Base-by-base conservation (phyloP, 1,139 yeast species). In the Zhuliangozyma parablackwelliae region DNA sequence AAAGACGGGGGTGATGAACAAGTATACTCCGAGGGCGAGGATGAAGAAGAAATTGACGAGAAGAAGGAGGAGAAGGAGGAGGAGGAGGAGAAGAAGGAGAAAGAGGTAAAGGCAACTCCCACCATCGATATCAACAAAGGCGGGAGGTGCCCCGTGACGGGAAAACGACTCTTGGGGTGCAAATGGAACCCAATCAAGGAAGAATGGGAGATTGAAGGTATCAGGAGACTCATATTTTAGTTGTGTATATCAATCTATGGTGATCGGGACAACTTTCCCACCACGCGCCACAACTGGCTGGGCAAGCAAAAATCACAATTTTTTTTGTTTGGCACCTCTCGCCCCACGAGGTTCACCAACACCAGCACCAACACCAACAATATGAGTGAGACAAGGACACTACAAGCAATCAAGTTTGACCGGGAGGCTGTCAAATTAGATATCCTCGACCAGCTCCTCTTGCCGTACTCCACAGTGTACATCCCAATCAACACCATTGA, bases 71-170 rank as follows among this genome's bases (percentile, higher is more conserved):
- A 41, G 36, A 36, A 37, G 11, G 21, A 41, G 30, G 27, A 36
- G 24, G 21, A 40, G 31, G 25, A 11, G 36, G 37, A 12, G 59
- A 59, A 7, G 42, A 50, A 13, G 30, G 32, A 48, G 16, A 16
- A 16, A 4, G 16, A 16, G 16, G 16, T 16, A 16, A 57, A 29
- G 11, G 46, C 42, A 26, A 33, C 43, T 5, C 33, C 33, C n/a
- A 26, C 33, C 1, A 34, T 41, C 28, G 63, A 62, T 44, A 48
- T 63, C 10, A 52, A 50, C 34, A 69, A 72, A 34, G 88, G 86
- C 11, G 96, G 94, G 1, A 67, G 82, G 42, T 92, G 98, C 56
- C 97, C 98, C 0, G 74, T 87, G 1, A 86, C 96, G 0, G 88
- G 92, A 0, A 78, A 72, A 41, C 75, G 71, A 45, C 63, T 92